Base-by-base conservation (phyloP, 2,329 filamentous ascomycete species). In the Paramyrothecium sp. region DNA sequence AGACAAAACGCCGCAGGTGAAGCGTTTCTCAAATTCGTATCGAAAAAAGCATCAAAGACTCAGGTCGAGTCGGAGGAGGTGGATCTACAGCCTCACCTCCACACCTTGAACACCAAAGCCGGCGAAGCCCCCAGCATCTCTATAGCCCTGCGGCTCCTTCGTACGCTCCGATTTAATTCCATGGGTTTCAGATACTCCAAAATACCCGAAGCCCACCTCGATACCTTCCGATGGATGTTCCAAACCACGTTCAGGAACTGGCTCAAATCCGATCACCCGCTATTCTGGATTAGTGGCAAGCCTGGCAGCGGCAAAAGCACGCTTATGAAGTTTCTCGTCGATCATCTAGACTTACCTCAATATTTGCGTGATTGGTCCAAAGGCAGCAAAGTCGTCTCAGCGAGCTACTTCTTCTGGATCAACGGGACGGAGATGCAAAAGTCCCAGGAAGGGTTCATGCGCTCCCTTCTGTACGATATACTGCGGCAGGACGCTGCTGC, bases 371-470 rank as follows among this genome's bases (percentile, higher is more conserved):
- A 17, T 64, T 78, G 80, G 1, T 81, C 78, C 5, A 82, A 73
- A 58, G 76, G 85, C 55, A 83, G 81, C 50, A 83, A 82, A 64
- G 80, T 76, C 2, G 72, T 73, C 20, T 75, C 77, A 4, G 79
- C 78, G 34, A 82, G 82, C 61, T 82, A 82, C 67, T 75, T 81
- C 54, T 73, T 81, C 63, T 78, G 77, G 78, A 71, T 82, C 21
- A 66, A 69, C n/a, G 64, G 75, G 0, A 61, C 57, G 1, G 5
- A 47, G 0, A 38, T 71, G 20, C 73, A 79, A 53, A 72, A 65
- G 54, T 73, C 72, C 0, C 58, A 67, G 2, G 57, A 67, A 11
- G 75, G 76, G 0, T 63, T 79, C 0, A 55, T 75, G 0, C 64
- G 68, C 11, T 64, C 69, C 0, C 56, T 62, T 67, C 59, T 78